Base-by-base conservation (phyloP, 148 eudicot genomes). In the Diospyros kaki region DNA sequence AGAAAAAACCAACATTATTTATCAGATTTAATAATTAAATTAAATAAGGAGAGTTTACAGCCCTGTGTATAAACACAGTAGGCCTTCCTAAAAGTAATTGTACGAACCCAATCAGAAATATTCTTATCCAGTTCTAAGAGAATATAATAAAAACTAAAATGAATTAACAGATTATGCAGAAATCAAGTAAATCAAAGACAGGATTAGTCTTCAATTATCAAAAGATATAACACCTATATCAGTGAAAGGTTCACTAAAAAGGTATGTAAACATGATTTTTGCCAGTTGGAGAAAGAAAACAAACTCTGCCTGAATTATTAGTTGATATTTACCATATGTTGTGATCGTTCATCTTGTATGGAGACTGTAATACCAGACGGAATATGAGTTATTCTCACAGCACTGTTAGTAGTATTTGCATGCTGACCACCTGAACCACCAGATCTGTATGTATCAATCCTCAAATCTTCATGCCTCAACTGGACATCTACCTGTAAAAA, bases 351-450 rank as follows among this genome's bases (percentile, higher is more conserved):
- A 76, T 94, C 98, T 84, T 90, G 97, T 83, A 92, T 94, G 75
- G 98, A 79, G 70, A 92, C 90, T 2, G 87, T 89, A 76, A 92
- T 73, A 66, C 97, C 97, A 67, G 98, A 71, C 54, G 97, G 97
- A 62, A 85, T 68, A 81, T 94, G 98, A 72, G 86, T 84, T 71
- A 94, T 77, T 82, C 97, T 87, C 80, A 94, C 98, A 83, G 97
- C 98, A 92, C 97, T 94, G 75, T 94, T 87, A 18, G 97, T 94
- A 69, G 98, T 92, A 85, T 94, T 94, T 69, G 88, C 98, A 86
- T 87, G 92, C 80, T 92, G 98, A 83, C 98, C 98, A 63, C 98
- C 98, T 65, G 98, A 85, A 80, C 98, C 98, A 55, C 98, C 98
- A 71, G 97, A 92, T 69, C 97, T 89, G 68, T 94, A 94, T 5